Evolutionary conservation across 2,329 filamentous ascomycete genomes (phyloP).

Genomic region (Mycocentrospora acerina): DNA sequence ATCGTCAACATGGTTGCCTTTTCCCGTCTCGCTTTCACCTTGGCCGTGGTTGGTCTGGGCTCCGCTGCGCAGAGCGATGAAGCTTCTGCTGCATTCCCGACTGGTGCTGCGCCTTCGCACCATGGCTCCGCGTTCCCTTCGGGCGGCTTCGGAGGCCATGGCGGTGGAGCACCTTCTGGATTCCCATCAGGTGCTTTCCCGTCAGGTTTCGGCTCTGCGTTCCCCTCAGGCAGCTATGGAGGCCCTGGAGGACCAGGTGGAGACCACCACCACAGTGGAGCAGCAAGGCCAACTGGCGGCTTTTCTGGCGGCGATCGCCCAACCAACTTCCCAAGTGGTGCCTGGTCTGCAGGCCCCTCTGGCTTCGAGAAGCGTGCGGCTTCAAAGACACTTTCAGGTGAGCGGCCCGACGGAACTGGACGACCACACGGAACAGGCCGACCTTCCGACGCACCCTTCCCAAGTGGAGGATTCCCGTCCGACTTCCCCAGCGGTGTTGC

Average conservation of each 20-base stretch:
- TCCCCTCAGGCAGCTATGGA: too few relatives aligned
- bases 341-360: too few relatives aligned
- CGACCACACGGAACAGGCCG: too few relatives aligned
- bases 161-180: neutral
- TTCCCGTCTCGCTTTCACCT: constrained; percentile 5
- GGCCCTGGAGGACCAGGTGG: too few relatives aligned
- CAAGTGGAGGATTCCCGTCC: constrained; percentile 1
- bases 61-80: constrained; percentile 3
- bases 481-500: constrained; percentile 7
- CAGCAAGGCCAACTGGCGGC: constrained; percentile 3
- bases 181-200: too few relatives aligned
- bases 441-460: constrained; percentile 1
- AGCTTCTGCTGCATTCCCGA: constrained; percentile 1
- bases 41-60: constrained; percentile 9
- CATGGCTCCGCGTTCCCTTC: constrained; percentile 2
- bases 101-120: neutral
- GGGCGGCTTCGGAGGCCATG: constrained; percentile 2
- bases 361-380: too few relatives aligned
- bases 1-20: constrained; percentile 11
- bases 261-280: constrained; percentile 1
- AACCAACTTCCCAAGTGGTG: too few relatives aligned
- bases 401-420: too few relatives aligned
- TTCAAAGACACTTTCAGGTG: too few relatives aligned
- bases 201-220: too few relatives aligned
- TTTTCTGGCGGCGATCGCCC: neutral